These are phyloP conservation scores for Chytriomyces hyalinus DNA, from an alignment of 192 early-diverging fungal genomes.

Conservation along the genomic window DNA sequence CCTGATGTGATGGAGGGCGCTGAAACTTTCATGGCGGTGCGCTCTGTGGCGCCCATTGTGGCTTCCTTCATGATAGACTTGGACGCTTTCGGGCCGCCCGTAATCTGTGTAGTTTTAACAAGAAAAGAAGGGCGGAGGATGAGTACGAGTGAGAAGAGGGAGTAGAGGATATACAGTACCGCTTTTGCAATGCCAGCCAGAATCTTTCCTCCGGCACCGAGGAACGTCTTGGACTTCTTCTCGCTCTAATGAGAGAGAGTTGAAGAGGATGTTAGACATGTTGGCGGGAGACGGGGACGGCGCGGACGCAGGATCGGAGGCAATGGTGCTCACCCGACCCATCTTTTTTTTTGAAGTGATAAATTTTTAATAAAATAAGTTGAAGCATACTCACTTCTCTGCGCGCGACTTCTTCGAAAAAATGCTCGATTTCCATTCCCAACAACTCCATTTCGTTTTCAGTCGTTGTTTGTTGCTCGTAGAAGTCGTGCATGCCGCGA, in stretches of 20 bases:
- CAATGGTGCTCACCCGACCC: too few relatives aligned
- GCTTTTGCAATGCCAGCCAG: conserved; percentile 19
- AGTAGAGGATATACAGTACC: neutral
- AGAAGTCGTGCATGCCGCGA: neutral
- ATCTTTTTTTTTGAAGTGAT: neutral
- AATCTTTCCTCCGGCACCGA: conserved; percentile 21
- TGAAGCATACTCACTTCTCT: neutral
- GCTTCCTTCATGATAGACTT: neutral
- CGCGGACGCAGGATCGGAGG: too few relatives aligned
- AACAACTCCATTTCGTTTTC: conserved; percentile 1
- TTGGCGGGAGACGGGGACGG: too few relatives aligned
- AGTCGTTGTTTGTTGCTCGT: conserved; percentile 1
- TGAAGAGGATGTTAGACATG: too few relatives aligned
- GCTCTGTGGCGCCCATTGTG: neutral
- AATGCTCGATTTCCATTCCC: conserved; percentile 22
- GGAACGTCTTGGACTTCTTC: neutral
- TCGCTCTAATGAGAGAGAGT: too few relatives aligned
- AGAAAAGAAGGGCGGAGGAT: neutral
- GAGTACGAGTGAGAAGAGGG: neutral
- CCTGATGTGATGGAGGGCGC: neutral
- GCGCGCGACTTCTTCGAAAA: conserved; percentile 1
- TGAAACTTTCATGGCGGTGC: neutral
- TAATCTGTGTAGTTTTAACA: neutral
- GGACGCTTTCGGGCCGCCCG: neutral
- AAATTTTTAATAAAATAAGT: neutral